phyloP scores from a whole-genome alignment of 495 filamentous ascomycete species.

The Penicillium malachiteum region DNA sequence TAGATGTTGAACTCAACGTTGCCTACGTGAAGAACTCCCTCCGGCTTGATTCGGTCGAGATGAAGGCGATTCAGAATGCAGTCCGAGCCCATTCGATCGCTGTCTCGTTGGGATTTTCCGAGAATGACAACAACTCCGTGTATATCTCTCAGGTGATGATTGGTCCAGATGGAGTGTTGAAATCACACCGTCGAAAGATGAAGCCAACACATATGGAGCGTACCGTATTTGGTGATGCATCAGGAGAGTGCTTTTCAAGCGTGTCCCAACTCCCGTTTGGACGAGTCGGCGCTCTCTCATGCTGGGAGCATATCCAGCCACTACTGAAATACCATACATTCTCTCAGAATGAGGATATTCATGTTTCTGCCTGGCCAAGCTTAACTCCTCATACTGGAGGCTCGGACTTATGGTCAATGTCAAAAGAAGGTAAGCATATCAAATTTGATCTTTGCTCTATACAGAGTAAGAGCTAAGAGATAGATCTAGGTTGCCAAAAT shows the following conservation, averaged over 20 bases:
- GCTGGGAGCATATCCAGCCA: slow-evolving; percentile 63
- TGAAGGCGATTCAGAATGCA: slow-evolving; percentile 40
- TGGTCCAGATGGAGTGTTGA: slow-evolving; percentile 41
- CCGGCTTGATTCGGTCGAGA: slow-evolving; percentile 41
- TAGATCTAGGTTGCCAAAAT: slow-evolving; percentile 3
- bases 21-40: slow-evolving; percentile 55
- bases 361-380: slow-evolving; percentile 58
- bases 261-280: slow-evolving; percentile 45
- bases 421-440: slow-evolving; percentile 27
- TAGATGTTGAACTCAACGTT: slow-evolving; percentile 43
- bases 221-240: slow-evolving; percentile 58
- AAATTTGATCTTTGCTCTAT: neutral
- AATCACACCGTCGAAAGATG: slow-evolving; percentile 52
- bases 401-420: slow-evolving; percentile 33
- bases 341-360: slow-evolving; percentile 51
- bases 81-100: slow-evolving; percentile 44
- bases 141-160: slow-evolving; percentile 61
- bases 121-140: slow-evolving; percentile 44
- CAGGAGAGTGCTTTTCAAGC: slow-evolving; percentile 36
- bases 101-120: slow-evolving; percentile 55
- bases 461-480: neutral
- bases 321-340: slow-evolving; percentile 58
- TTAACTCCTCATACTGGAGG: slow-evolving; percentile 26
- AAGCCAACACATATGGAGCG: slow-evolving; percentile 65
- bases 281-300: slow-evolving; percentile 48